These are phyloP conservation scores for Dictyostelium capitatum DNA, from an alignment of 78 protist genomes.

Conservation along the genomic window DNA sequence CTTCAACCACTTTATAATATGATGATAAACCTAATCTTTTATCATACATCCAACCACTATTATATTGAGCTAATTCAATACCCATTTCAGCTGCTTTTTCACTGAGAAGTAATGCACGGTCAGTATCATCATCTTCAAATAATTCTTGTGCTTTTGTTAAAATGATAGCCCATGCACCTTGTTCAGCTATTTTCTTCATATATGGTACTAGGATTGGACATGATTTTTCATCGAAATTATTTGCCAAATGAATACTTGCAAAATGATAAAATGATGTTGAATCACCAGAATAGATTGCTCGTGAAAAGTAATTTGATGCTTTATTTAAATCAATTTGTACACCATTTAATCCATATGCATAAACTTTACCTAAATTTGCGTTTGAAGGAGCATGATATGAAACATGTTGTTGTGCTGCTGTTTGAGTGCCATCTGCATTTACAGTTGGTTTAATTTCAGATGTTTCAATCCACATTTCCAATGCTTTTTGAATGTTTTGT, in stretches of 20 bases:
- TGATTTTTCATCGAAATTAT: background rate
- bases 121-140: conserved; percentile 76
- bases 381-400: conserved; percentile 7
- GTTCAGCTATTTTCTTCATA: conserved; percentile 86
- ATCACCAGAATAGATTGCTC: conserved; percentile 70
- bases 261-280: conserved; percentile 75
- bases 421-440: background rate
- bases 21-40: conserved; percentile 18
- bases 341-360: background rate
- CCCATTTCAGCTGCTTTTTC: conserved; percentile 90
- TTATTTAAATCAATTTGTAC: conserved; percentile 19
- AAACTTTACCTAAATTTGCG: conserved; percentile 83
- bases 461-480: conserved; percentile 21
- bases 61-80: conserved; percentile 90
- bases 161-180: conserved; percentile 74
- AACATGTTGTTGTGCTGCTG: background rate
- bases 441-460: conserved; percentile 64
- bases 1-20: background rate
- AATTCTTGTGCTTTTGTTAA: conserved; percentile 77
- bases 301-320: conserved; percentile 67
- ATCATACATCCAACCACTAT: conserved; percentile 89
- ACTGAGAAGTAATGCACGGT: conserved; percentile 67
- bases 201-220: conserved; percentile 72
- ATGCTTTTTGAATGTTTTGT: conserved; percentile 55
- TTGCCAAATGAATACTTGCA: conserved; percentile 28